Base-by-base conservation (phyloP, 768 basidiomycete genomes). In the Pisolithus orientalis region DNA sequence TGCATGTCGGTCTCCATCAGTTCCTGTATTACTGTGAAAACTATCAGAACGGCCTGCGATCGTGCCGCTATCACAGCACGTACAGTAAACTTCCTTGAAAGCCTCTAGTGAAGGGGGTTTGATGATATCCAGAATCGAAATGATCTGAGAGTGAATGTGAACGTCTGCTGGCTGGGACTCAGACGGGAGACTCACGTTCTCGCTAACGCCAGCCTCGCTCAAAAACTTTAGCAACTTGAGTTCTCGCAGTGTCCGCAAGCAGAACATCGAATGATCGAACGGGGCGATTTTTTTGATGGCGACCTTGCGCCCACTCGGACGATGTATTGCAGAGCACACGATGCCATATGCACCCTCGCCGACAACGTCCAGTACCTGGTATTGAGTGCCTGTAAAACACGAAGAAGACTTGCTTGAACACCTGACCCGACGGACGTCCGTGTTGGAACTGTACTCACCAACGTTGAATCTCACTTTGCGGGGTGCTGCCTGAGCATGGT, bases 1-100 rank as follows among this genome's bases (percentile, higher is more conserved):
- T 97, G 94, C 83, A 97, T 85, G 72, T 94, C 94, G 8, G 93
- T 95, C 67, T 94, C 92, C 86, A 94, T 92, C 60, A 94, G 73
- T 64, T 95, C 94, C 71, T 93, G 90, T 52, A 91, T 87, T 62
- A 93, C 87, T 89, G 65, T 50, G 42, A 44, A 52, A 55, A 55
- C 57, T 59, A 42, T 50, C 42, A 53, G 54, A 53, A 52, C 52
- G 8, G 34, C 25, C 17, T 11, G 43, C 24, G 32, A 45, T 45
- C 27, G 7, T n/a, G 25, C 44, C 32, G 42, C 39, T 27, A 44
- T 27, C 16, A 25, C 1, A 53, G 44, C 50, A 77, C 80, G 62
- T 61, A 80, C 88, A 68, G 61, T 90, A 90, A 42, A 90, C 90
- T 66, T 93, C 91, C 61, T 87, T 89, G 77, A 94, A 93, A 1